These are phyloP conservation scores for Pseudoscleropodium purum DNA, from an alignment of 225 moss, liverwort and hornwort species.

Conservation along the genomic window DNA sequence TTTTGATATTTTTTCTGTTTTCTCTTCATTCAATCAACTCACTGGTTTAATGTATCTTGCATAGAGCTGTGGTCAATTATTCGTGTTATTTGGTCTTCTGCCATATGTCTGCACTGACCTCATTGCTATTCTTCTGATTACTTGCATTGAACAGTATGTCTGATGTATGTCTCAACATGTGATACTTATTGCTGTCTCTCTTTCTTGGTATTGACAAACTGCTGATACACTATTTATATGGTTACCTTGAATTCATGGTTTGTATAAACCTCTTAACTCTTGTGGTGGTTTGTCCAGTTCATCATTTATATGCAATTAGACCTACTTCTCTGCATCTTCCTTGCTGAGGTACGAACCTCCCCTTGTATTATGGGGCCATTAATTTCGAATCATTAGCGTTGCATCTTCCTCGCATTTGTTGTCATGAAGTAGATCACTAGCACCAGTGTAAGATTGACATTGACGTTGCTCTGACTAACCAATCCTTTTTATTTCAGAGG, in stretches of 20 bases:
- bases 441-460: background rate
- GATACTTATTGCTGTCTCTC: background rate
- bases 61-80: background rate
- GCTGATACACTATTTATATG: background rate
- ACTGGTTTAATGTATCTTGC: background rate
- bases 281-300: slow-evolving; percentile 49
- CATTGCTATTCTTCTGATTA: background rate
- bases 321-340: background rate
- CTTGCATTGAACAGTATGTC: background rate
- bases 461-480: background rate
- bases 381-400: background rate
- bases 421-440: background rate
- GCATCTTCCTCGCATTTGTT: background rate
- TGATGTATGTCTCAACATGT: background rate
- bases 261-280: slow-evolving; percentile 17
- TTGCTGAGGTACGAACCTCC: slow-evolving; percentile 27
- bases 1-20: background rate
- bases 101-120: background rate
- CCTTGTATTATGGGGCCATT: background rate
- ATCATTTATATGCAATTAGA: slow-evolving; percentile 25
- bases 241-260: background rate
- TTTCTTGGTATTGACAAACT: background rate
- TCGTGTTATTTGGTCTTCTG: background rate
- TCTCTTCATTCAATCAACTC: background rate
- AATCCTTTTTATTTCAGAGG: background rate